phyloP scores from a whole-genome alignment of 139 green algal genomes.

The Tetraselmis chui region DNA sequence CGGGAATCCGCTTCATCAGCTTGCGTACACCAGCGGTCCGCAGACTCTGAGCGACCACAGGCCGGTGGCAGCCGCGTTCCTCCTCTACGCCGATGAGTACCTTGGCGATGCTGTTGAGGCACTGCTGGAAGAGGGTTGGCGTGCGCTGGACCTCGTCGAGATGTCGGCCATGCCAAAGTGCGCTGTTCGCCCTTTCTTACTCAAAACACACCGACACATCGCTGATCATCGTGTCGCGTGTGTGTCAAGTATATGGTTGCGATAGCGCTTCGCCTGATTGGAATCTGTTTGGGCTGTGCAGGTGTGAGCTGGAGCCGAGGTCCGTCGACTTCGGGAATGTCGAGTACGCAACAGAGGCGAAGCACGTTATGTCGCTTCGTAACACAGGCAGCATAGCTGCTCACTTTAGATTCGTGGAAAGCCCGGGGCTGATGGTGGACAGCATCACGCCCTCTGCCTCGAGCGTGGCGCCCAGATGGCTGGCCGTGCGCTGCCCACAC shows the following conservation, averaged over 20 bases:
- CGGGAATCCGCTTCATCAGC: slow-evolving; percentile 32
- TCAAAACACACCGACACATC: too few species aligned
- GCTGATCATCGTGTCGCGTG: too few species aligned
- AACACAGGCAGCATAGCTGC: not conserved
- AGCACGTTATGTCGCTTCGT: not conserved
- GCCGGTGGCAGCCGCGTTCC: slow-evolving; percentile 55
- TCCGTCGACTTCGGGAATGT: not conserved
- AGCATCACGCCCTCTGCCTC: not conserved
- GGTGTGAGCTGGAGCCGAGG: not conserved
- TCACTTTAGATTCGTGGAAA: not conserved
- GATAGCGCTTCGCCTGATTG: too few species aligned
- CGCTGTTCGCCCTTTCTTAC: too few species aligned
- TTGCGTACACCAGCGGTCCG: slow-evolving; percentile 44
- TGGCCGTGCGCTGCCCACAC: not conserved
- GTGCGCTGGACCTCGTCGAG: not conserved
- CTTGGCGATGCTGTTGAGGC: not conserved
- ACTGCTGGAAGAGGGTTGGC: not conserved
- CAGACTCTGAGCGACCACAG: slow-evolving; percentile 58
- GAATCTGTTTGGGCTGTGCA: too few species aligned
- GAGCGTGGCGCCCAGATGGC: not conserved
- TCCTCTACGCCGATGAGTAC: slow-evolving; percentile 15
- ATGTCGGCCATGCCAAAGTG: not conserved
- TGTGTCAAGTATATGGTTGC: too few species aligned
- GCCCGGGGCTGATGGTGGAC: not conserved
- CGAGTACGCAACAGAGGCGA: not conserved